Evolutionary conservation across 1,284 basidiomycete species (phyloP).

Genomic region (Trichosporon ovoides): DNA sequence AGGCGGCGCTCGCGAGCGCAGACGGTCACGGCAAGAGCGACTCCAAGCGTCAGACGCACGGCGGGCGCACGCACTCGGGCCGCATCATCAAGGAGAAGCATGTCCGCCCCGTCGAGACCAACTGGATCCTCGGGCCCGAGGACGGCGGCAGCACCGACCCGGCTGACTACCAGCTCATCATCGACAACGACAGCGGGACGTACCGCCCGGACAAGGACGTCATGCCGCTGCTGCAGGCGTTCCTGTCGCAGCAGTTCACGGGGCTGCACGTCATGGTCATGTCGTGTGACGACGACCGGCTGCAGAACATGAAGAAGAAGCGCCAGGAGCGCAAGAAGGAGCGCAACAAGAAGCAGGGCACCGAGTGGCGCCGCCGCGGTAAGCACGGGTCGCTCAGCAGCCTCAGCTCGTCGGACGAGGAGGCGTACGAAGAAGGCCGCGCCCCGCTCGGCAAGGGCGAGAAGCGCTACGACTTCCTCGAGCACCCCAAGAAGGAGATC

Average conservation of each 20-base stretch:
- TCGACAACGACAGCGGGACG: constrained; percentile 55
- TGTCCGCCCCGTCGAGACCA: constrained; percentile 11
- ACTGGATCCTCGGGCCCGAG: constrained; percentile 5
- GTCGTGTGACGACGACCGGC: constrained; percentile 57
- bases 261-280: constrained; percentile 58
- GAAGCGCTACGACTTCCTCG: constrained; percentile 5
- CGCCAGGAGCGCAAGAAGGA: constrained; percentile 20
- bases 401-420: constrained; percentile 3
- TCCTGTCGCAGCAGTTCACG: constrained; percentile 61
- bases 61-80: neutral
- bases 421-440: neutral
- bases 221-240: constrained; percentile 48
- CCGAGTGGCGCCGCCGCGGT: neutral
- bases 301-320: constrained; percentile 40
- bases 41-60: neutral
- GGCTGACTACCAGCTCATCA: constrained; percentile 52
- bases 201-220: constrained; percentile 52
- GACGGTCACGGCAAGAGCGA: constrained; percentile 14
- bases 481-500: neutral
- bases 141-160: constrained; percentile 29
- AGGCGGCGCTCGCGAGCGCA: constrained; percentile 9
- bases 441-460: neutral
- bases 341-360: neutral
- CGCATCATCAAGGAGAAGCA: constrained; percentile 4
- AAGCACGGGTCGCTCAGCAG: neutral